These are phyloP conservation scores for Stylosanthes scabra DNA, from an alignment of 331 rosid genomes.

Conservation along the genomic window DNA sequence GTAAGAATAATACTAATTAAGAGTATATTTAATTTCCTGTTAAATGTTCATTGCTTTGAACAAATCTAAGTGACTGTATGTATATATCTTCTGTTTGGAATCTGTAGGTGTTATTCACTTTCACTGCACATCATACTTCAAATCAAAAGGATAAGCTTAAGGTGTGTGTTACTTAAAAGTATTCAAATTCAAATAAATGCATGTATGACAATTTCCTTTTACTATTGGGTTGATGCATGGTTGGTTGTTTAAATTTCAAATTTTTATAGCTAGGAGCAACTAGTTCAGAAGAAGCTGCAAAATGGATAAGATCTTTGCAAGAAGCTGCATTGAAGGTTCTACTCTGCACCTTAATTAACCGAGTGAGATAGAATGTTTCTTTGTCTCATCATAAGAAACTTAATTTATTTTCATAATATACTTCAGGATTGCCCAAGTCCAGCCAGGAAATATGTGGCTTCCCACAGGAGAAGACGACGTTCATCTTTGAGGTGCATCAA, in stretches of 20 bases:
- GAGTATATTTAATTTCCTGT: not conserved
- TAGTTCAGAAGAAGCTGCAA: slow-evolving; percentile 93
- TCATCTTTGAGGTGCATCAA: slow-evolving; percentile 61
- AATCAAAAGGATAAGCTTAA: slow-evolving; percentile 76
- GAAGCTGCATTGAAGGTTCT: slow-evolving; percentile 79
- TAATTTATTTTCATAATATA: slow-evolving; percentile 19
- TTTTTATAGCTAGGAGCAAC: slow-evolving; percentile 78
- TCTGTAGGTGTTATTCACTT: slow-evolving; percentile 69
- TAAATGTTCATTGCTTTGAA: slow-evolving; percentile 10
- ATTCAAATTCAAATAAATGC: slow-evolving; percentile 7
- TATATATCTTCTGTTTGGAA: slow-evolving; percentile 34
- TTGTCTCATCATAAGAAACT: slow-evolving; percentile 30
- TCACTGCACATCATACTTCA: slow-evolving; percentile 74
- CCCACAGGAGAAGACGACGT: slow-evolving; percentile 49
- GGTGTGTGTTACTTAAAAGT: slow-evolving; percentile 53
- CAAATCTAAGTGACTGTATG: slow-evolving; percentile 8
- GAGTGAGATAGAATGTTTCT: slow-evolving; percentile 11
- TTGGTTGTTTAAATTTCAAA: slow-evolving; percentile 21
- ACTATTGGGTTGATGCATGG: slow-evolving; percentile 35
- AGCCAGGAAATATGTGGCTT: slow-evolving; percentile 48
- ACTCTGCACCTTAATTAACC: slow-evolving; percentile 2
- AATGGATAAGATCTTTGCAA: slow-evolving; percentile 80
- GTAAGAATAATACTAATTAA: slow-evolving; percentile 46
- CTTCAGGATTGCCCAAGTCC: slow-evolving; percentile 63
- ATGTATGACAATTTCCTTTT: not conserved